Percentiles rank a stretch among this genome's conserved stretches.
Evolutionary conservation across 441 rosid species (phyloP).

Genomic region (Euphorbia corollata): DNA sequence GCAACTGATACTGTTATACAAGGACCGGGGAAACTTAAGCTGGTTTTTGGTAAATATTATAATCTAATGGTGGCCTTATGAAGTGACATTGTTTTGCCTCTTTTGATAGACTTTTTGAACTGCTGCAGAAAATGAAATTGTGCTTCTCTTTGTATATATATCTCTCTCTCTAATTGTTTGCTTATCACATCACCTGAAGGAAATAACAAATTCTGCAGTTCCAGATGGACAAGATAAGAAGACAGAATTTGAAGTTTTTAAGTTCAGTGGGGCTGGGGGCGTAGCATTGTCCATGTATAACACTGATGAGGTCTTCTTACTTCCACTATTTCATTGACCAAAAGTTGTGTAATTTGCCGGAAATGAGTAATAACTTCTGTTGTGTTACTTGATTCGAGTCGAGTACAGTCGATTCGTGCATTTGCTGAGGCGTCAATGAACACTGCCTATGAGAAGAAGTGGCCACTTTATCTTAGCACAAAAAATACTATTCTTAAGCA

Average conservation of each 20-base stretch:
- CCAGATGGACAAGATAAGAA: conserved; percentile 46
- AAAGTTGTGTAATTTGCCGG: neutral
- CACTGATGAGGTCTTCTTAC: conserved; percentile 61
- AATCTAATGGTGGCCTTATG: neutral
- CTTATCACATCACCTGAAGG: conserved; percentile 9
- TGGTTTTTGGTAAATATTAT: conserved; percentile 53
- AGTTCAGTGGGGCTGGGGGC: conserved; percentile 67
- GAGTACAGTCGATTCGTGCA: conserved; percentile 64
- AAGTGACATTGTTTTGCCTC: conserved; percentile 9
- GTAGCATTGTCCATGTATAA: conserved; percentile 80
- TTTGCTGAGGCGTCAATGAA: conserved; percentile 91
- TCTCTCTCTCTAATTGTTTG: neutral
- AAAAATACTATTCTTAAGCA: conserved; percentile 87
- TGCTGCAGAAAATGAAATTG: neutral
- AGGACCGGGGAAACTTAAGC: conserved; percentile 69
- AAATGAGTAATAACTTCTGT: neutral
- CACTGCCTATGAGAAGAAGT: conserved; percentile 82
- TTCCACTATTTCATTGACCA: neutral
- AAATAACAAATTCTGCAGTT: conserved; percentile 31
- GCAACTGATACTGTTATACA: conserved; percentile 67
- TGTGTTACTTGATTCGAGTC: conserved; percentile 14
- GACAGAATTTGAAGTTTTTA: conserved; percentile 57
- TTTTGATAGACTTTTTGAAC: neutral
- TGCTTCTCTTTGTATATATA: neutral
- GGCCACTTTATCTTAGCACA: conserved; percentile 97